Base-by-base conservation (phyloP, 228 moss, liverwort and hornwort genomes). In the Sphagnum magellanicum region DNA sequence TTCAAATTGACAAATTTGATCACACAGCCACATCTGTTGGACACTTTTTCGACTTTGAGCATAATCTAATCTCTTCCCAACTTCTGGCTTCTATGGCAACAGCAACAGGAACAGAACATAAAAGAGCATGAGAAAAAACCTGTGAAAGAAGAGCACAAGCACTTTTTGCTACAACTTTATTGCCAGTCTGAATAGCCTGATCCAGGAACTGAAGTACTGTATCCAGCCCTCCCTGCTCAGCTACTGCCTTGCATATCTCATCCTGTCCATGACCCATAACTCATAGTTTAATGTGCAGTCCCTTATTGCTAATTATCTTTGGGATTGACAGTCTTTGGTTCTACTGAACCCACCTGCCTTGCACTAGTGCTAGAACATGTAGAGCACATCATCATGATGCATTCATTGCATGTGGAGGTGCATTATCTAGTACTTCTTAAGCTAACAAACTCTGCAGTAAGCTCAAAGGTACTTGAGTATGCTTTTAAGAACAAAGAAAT, bases 211-310 rank as follows among this genome's bases (percentile, higher is more conserved):
- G 77, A 50, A 92, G 79, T 57, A 92, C 87, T 76, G 92, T 78
- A 67, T 14, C 75, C 48, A 95, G 83, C 61, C 92, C 95, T 51
- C 92, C 95, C 78, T 92, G 88, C n/a, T 84, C 83, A 49, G 89
- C 95, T 13, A 89, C 80, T 63, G 66, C 72, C 83, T 82, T 92
- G 81, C 92, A 95, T 67, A 95, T 90, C 63, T 95, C 92, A 74
- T 95, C 95, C 95, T 95, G 84, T 50, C 72, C 81, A 16, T 48
- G 47, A 63, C 8, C 4, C 16, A 32, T 32, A 32, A 32, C 32
- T 32, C 12, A 11, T 59, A 15, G 59, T 11, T 11, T 11, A 15
- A 59, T 11, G 11, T 59, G 11, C 1, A 59, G 59, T 59, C 11
- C 59, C 59, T 59, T 11, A 11, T 11, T 59, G 11, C 59, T 3